phyloP scores from a whole-genome alignment of 2,329 filamentous ascomycete species.

The Apiospora aurea region DNA sequence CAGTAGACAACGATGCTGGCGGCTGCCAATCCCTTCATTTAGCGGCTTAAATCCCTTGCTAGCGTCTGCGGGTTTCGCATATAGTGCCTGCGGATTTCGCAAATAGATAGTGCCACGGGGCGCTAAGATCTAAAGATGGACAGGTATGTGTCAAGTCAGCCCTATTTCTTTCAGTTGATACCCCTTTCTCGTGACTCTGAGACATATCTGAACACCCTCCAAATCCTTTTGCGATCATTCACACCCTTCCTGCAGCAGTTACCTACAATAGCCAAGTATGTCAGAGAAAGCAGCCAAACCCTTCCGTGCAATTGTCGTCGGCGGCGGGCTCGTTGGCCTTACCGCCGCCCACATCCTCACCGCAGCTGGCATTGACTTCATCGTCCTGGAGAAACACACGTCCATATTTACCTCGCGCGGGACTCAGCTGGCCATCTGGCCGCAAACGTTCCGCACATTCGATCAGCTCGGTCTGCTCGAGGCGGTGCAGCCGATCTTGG shows the following conservation, averaged over 20 bases:
- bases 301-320: constrained; percentile 39
- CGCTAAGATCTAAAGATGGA: neutral
- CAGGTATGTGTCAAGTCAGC: neutral
- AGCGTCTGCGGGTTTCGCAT: neutral
- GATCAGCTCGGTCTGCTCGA: constrained; percentile 36
- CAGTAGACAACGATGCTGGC: neutral
- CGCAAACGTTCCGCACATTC: constrained; percentile 37
- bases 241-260: neutral
- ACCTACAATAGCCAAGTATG: neutral
- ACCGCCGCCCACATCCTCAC: constrained; percentile 37
- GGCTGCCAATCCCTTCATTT: neutral
- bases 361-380: constrained; percentile 38
- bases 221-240: neutral
- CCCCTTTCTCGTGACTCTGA: neutral
- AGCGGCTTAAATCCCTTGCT: neutral
- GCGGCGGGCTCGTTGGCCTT: constrained; percentile 38
- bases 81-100: neutral
- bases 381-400: constrained; percentile 37
- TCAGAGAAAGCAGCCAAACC: constrained; percentile 24
- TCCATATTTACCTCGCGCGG: constrained; percentile 31
- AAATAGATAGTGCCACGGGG: neutral
- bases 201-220: neutral
- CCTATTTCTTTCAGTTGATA: no score
- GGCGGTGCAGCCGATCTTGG: constrained; percentile 21
- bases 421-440: constrained; percentile 37